Percentiles rank a stretch among this genome's conserved stretches.
Evolutionary conservation across 176 grass and related monocot species (phyloP).

Genomic region (Thinopyrum elongatum): DNA sequence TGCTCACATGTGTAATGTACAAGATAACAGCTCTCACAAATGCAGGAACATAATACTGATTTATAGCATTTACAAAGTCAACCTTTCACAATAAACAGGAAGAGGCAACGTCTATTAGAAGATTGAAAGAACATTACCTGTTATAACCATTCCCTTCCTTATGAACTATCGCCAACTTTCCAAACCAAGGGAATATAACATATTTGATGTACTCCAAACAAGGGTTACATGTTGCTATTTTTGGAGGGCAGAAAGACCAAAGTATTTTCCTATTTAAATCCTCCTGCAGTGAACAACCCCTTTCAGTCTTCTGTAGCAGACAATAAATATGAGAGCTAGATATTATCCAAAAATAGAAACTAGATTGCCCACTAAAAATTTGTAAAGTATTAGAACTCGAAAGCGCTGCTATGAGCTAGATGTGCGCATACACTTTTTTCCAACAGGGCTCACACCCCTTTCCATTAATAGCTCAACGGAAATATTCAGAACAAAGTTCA

Average conservation of each 20-base stretch:
- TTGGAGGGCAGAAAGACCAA: neutral
- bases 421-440: too few species aligned
- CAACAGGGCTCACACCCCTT: too few species aligned
- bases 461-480: too few species aligned
- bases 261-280: neutral
- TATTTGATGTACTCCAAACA: conserved; percentile 62
- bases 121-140: neutral
- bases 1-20: too few species aligned
- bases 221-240: conserved; percentile 40
- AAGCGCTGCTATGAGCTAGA: too few species aligned
- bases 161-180: conserved; percentile 46
- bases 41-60: too few species aligned
- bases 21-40: too few species aligned
- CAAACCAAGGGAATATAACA: conserved; percentile 45
- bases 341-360: neutral
- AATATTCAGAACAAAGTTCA: too few species aligned
- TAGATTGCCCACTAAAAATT: neutral
- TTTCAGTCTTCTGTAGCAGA: neutral
- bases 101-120: neutral
- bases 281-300: neutral
- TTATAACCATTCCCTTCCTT: neutral
- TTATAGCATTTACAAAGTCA: too few species aligned
- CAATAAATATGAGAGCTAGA: neutral
- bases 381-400: too few species aligned
- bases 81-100: neutral